Percentiles rank a stretch among this genome's conserved stretches.
Conservation (phyloP, 441 rosid species). For the Arabidopsis hybrid region DNA sequence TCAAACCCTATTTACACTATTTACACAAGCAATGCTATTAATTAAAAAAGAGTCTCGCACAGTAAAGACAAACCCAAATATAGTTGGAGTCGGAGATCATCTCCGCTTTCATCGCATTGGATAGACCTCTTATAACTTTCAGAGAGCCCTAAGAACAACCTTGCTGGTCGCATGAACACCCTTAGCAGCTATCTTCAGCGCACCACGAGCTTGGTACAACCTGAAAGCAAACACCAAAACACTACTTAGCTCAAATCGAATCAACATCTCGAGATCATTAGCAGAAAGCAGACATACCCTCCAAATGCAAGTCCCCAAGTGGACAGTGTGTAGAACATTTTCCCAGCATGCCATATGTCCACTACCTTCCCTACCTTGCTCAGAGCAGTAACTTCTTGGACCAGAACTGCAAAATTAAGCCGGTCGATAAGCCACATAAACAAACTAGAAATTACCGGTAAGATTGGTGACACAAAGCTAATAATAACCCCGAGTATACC, state of each 20-base stretch:
- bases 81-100: constrained; percentile 15
- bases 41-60: neutral
- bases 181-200: constrained; percentile 72
- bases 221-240: constrained; percentile 43
- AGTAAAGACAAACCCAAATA: constrained; percentile 23
- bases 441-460: neutral
- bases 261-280: neutral
- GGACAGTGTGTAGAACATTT: constrained; percentile 74
- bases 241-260: neutral
- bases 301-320: constrained; percentile 82
- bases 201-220: constrained; percentile 66
- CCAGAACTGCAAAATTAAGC: constrained; percentile 53
- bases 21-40: constrained; percentile 25
- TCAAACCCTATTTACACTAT: constrained; percentile 38
- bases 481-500: neutral
- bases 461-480: neutral
- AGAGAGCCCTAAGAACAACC: constrained; percentile 57
- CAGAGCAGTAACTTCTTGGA: constrained; percentile 68
- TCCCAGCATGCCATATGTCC: constrained; percentile 88
- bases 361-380: constrained; percentile 78
- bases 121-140: constrained; percentile 22
- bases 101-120: constrained; percentile 7
- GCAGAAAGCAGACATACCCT: constrained; percentile 35
- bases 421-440: neutral
- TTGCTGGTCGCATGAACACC: constrained; percentile 74